Evolutionary conservation across 306 rosid species (phyloP).

Genomic region (Lathyrus tuberosus): DNA sequence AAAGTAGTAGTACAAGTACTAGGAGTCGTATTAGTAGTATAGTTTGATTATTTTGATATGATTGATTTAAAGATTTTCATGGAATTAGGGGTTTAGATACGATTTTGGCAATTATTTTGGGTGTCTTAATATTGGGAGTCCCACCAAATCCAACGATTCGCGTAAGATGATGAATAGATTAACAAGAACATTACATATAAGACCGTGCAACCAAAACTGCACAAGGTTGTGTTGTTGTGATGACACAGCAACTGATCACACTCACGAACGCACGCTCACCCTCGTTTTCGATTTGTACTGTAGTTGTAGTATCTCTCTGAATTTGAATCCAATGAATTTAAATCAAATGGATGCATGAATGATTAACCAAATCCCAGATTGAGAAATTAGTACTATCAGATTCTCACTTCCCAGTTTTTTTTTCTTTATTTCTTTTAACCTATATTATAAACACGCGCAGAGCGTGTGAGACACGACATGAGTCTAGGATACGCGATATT

Average conservation of each 20-base stretch:
- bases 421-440: constrained; percentile 2
- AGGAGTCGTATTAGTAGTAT: too few relatives aligned
- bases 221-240: constrained; percentile 35
- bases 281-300: constrained; percentile 16
- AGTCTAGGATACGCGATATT: neutral
- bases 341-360: constrained; percentile 20
- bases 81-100: constrained; percentile 43
- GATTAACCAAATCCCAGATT: constrained; percentile 70
- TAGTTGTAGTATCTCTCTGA: neutral
- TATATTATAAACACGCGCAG: neutral
- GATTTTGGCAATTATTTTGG: constrained; percentile 27
- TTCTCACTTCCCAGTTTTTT: constrained; percentile 38
- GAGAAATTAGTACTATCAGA: constrained; percentile 41
- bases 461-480: constrained; percentile 27
- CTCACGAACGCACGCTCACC: constrained; percentile 33
- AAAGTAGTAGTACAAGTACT: too few relatives aligned
- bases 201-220: too few relatives aligned
- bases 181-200: constrained; percentile 38
- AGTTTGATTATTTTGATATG: neutral
- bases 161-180: constrained; percentile 57
- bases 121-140: constrained; percentile 59
- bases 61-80: constrained; percentile 39
- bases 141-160: constrained; percentile 93
- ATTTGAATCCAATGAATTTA: neutral
- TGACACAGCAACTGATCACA: neutral